A percentile compares a stretch with the other conserved stretches of the same genome.
These are phyloP conservation scores for Leccinellum rugosiceps DNA, from an alignment of 768 basidiomycete species.

Conservation along the genomic window DNA sequence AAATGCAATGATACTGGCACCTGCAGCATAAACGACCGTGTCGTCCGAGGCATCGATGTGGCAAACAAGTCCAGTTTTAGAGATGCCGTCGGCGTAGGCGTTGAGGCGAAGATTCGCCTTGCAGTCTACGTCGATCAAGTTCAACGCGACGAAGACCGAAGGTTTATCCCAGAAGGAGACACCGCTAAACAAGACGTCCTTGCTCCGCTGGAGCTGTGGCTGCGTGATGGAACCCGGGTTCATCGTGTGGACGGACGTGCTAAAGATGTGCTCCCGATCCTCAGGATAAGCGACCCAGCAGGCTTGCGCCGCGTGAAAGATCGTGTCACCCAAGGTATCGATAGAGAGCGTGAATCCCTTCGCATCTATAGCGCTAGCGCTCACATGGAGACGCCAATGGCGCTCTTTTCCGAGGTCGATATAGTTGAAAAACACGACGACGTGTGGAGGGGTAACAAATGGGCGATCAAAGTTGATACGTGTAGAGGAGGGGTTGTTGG, in stretches of 20 bases:
- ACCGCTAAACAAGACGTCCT: neutral
- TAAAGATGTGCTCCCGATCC: conserved; percentile 18
- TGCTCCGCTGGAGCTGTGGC: conserved; percentile 6
- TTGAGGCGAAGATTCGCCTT: conserved; percentile 9
- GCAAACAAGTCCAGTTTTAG: conserved; percentile 1
- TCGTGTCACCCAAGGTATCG: conserved; percentile 8
- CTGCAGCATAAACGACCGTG: conserved; percentile 4
- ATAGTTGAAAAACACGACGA: conserved; percentile 13
- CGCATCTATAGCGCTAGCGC: conserved; percentile 8
- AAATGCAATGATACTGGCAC: conserved; percentile 4
- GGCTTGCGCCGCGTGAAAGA: neutral
- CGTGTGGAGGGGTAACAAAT: conserved; percentile 15
- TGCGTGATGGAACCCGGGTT: neutral
- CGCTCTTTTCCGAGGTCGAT: conserved; percentile 7
- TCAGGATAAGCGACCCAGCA: conserved; percentile 22
- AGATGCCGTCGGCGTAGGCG: conserved; percentile 9
- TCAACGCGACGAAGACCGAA: conserved; percentile 18
- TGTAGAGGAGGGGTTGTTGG: neutral
- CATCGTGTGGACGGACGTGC: conserved; percentile 11
- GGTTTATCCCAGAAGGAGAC: conserved; percentile 14
- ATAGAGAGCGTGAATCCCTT: conserved; percentile 16
- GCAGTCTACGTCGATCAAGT: conserved; percentile 11
- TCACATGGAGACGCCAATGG: conserved; percentile 7
- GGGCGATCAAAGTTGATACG: conserved; percentile 11
- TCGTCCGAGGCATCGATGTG: conserved; percentile 12